Evolutionary conservation across 768 basidiomycete genomes (phyloP).

Genomic region (Xerocomellus amylosporus): DNA sequence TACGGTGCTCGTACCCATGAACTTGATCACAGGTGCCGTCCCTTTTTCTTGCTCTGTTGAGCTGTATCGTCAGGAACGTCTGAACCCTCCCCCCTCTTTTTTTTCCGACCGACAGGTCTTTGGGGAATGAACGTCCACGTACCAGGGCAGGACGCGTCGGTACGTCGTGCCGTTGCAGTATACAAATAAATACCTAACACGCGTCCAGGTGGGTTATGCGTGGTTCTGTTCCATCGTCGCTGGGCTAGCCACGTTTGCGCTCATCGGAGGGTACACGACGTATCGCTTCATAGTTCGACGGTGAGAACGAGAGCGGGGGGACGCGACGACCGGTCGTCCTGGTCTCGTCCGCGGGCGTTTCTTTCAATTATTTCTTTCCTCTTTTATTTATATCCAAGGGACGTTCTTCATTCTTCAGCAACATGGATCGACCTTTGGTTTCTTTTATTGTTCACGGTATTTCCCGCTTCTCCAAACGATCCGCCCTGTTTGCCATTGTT

Average conservation of each 20-base stretch:
- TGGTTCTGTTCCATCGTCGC: constrained; percentile 92
- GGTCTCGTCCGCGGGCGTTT: too few relatives aligned
- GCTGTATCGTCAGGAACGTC: background rate
- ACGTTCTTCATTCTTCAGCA: background rate
- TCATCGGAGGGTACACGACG: constrained; percentile 76
- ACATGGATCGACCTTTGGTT: background rate
- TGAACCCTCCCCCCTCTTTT: background rate
- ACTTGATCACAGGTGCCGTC: constrained; percentile 80
- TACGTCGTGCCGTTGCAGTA: constrained; percentile 20
- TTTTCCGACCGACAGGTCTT: constrained; percentile 48
- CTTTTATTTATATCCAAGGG: background rate
- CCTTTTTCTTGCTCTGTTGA: background rate
- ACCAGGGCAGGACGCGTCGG: constrained; percentile 70
- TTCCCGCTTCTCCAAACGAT: background rate
- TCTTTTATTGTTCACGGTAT: background rate
- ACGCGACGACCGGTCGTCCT: background rate
- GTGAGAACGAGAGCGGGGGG: constrained; percentile 1
- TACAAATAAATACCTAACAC: background rate
- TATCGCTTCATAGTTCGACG: constrained; percentile 70
- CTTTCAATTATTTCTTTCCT: background rate
- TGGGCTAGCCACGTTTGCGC: constrained; percentile 73
- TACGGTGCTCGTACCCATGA: constrained; percentile 97
- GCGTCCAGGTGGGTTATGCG: constrained; percentile 44
- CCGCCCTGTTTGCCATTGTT: background rate
- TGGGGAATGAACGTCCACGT: constrained; percentile 99